Evolutionary conservation across 352 stramenopile genomes (phyloP), one percentile per base, ranked within the genome.

Genomic region (Globisporangium paddicum): DNA sequence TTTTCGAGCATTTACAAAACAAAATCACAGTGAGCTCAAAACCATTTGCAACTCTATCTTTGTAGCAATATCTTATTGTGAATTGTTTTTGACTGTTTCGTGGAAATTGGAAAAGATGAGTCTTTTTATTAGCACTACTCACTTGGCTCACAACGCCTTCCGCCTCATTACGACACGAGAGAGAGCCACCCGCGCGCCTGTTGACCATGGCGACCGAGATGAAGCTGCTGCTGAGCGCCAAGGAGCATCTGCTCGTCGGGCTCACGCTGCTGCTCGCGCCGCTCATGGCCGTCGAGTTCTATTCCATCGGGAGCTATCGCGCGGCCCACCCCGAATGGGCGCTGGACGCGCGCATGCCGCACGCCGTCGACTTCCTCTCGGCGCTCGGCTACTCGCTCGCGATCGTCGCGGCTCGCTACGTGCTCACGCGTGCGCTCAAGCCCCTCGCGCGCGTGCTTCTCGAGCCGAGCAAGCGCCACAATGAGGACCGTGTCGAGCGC

Each of bases 181-280:
- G 3, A 35, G 32, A 35, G 32, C 32, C 45, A 19, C 45, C 9
- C 23, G 6, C 11, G 23, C 45, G 5, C 42, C 23, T 16, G 0
- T 30, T 19, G 16, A 54, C 49, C 19, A 64, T 64, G 58, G 50
- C 66, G 52, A 89, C 72, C 37, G 71, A 89, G 65, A 89, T 89
- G 75, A 82, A 78, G 59, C 48, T 86, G 25, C 60, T 62, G 57
- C 67, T 87, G 35, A 85, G 69, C 58, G 58, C 64, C 48, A 87
- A 87, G 67, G 77, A 89, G 72, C 69, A 71, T 58, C 73, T 83
- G 48, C 68, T 89, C 23, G 55, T 89, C 42, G 66, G 58, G 37
- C 60, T 85, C 57, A 89, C 79, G 60, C 46, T 87, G 52, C 67
- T 76, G 60, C 75, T 89, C 23, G 77, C 71, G 60, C 79, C 79